phyloP scores from a whole-genome alignment of 164 flowering plant genomes.

The Umbilicus rupestris region DNA sequence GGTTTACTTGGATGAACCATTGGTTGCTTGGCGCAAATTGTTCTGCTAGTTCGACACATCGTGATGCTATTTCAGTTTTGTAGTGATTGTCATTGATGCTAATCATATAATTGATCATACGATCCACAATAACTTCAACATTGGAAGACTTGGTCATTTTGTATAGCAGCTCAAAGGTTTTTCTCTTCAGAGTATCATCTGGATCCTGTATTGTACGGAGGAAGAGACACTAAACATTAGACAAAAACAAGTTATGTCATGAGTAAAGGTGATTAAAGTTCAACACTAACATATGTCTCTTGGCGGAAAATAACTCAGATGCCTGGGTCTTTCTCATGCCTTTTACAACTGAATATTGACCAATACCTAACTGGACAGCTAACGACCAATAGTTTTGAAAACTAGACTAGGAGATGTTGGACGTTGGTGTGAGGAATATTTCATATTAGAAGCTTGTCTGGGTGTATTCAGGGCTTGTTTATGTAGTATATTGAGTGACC shows the following conservation, averaged over 20 bases:
- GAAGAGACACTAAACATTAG: background rate
- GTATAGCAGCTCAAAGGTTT: slow-evolving; percentile 91
- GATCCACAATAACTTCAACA: slow-evolving; percentile 97
- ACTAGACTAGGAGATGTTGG: too few relatives aligned
- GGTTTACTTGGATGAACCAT: slow-evolving; percentile 88
- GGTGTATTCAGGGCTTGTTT: too few relatives aligned
- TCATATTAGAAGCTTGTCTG: background rate
- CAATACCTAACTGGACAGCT: too few relatives aligned
- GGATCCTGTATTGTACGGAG: slow-evolving; percentile 54
- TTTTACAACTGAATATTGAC: background rate
- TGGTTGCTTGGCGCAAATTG: slow-evolving; percentile 98
- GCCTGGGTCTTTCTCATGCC: background rate
- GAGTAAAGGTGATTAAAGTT: background rate
- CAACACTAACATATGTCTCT: background rate
- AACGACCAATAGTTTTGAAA: too few relatives aligned
- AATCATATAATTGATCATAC: slow-evolving; percentile 97
- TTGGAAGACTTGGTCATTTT: slow-evolving; percentile 97
- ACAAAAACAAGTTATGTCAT: background rate
- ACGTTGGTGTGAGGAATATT: too few relatives aligned
- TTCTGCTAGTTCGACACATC: slow-evolving; percentile 96
- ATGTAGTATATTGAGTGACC: too few relatives aligned
- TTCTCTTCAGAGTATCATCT: slow-evolving; percentile 94
- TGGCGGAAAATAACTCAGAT: background rate
- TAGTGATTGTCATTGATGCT: slow-evolving; percentile 85
- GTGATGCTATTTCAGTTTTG: slow-evolving; percentile 93